Base-by-base conservation (phyloP, 345 rosid species). In the Nasturtium officinale region DNA sequence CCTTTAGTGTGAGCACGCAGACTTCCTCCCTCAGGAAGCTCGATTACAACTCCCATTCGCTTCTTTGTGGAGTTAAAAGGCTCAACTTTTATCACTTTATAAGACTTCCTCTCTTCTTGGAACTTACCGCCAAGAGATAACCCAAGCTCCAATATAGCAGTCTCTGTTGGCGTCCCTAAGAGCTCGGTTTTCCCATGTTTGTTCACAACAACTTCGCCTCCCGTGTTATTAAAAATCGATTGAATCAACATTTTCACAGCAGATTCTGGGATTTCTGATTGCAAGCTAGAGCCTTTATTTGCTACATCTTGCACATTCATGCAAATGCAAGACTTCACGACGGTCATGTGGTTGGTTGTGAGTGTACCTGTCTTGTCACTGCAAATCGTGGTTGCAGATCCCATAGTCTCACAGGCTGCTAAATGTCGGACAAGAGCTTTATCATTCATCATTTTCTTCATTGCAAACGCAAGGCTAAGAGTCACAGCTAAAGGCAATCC, bases 361-460 rank as follows among this genome's bases (percentile, higher is more conserved):
- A 90, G 86, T 10, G 98, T 93, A 33, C 98, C 98, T 0, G 98
- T 93, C 74, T 93, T 93, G 66, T 93, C 98, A 8, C 98, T 93
- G 51, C 97, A 93, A 61, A 93, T 93, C 10, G 84, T 87, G 1
- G 98, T 90, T n/a, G 96, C 96, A 9, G 97, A 90, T 45, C 98
- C 98, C 98, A 93, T 93, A 3, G 98, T 90, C 82, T 90, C 97
- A 69, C 98, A 93, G 62, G 97, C 98, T 3, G 97, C 98, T 50
- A 93, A 81, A 72, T 93, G 97, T 4, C 98, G 79, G 15, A 93
- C 98, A 11, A 93, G 94, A 47, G 98, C 97, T 76, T 87, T 93
- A 61, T 89, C 98, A 43, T 90, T 93, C 98, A 90, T 93, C 98
- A 93, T 93, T 76, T 90, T 93, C 85, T 93, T 90, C 98, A 89